Evolutionary conservation across 495 filamentous ascomycete species (phyloP), one percentile per base, ranked within the genome.

Genomic region (Podospora australis): DNA sequence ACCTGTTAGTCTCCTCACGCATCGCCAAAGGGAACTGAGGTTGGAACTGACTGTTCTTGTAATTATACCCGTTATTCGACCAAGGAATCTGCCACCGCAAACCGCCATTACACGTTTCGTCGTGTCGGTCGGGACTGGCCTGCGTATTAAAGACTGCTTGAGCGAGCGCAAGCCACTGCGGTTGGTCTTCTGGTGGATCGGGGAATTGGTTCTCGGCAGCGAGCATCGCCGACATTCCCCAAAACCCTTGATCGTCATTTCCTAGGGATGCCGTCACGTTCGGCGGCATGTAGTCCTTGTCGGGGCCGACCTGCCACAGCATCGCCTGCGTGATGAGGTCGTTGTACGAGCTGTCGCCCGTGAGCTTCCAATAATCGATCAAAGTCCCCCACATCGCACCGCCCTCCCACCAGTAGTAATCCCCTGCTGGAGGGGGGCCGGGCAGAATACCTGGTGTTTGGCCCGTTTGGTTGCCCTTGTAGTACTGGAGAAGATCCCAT

Each of bases 231-330:
- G 86, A 73, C 67, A 88, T 80, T 42, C 70, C 82, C 87, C 83
- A 88, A 62, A 88, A 87, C 38, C 65, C 77, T 62, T 90, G 86
- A 58, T 94, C 88, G 58, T 92, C 88, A 55, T 94, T 94, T 28
- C 88, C 88, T 51, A 88, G 78, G 0, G 84, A 84, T 44, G 79
- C 73, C 17, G 82, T 86, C 49, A 87, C 84, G 63, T 94, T 91
- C 22, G 57, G 62, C 6, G 80, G 79, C 64, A 82, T 81, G 69
- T 79, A 90, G 64, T 90, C 79, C 43, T 77, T 55, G 49, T 79
- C 59, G 17, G 76, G 71, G 19, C 84, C 86, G 32, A 79, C 78
- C 59, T 91, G 87, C 58, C 62, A 77, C 41, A 87, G 72, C 70
- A 91, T 70, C n/a, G 79, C 82, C 9, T 81, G 56, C 14, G 68